A percentile compares a stretch with the other conserved stretches of the same genome.
Evolutionary conservation across 2,329 filamentous ascomycete species (phyloP).

Genomic region (Dothideomycetidae sp.): DNA sequence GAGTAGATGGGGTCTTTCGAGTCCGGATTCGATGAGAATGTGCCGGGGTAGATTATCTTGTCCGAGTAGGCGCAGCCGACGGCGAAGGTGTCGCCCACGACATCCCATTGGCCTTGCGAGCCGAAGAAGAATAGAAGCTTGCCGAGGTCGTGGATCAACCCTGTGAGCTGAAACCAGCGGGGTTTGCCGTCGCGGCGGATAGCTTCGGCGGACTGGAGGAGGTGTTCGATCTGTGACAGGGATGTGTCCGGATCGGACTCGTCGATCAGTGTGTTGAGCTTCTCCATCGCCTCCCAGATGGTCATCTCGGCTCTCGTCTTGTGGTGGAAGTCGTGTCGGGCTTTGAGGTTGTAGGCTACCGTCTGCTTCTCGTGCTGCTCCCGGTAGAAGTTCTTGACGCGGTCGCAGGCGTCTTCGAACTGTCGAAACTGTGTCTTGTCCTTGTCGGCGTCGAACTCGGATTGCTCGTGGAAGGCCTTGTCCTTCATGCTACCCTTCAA

Average conservation of each 20-base stretch:
- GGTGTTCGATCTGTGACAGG: constrained; percentile 77
- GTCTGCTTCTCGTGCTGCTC: constrained; percentile 60
- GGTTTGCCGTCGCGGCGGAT: constrained; percentile 75
- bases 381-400: constrained; percentile 75
- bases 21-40: constrained; percentile 67
- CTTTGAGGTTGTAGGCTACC: constrained; percentile 70
- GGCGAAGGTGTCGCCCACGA: constrained; percentile 75
- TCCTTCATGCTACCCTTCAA: constrained; percentile 41
- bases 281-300: constrained; percentile 85
- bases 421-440: constrained; percentile 71
- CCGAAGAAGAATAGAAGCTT: constrained; percentile 71
- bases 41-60: constrained; percentile 66
- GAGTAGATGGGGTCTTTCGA: constrained; percentile 54
- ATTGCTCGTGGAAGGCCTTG: constrained; percentile 39
- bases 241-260: constrained; percentile 82
- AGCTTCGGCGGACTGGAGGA: constrained; percentile 77
- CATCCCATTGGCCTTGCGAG: constrained; percentile 83
- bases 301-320: constrained; percentile 62
- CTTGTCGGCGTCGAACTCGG: constrained; percentile 58
- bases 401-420: constrained; percentile 69
- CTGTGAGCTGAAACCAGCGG: constrained; percentile 67
- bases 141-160: constrained; percentile 65
- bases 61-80: constrained; percentile 63
- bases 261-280: constrained; percentile 80
- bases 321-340: constrained; percentile 55